These are phyloP conservation scores for Aspergillus quadricinctus DNA, from an alignment of 2,329 filamentous ascomycete species.

Conservation along the genomic window DNA sequence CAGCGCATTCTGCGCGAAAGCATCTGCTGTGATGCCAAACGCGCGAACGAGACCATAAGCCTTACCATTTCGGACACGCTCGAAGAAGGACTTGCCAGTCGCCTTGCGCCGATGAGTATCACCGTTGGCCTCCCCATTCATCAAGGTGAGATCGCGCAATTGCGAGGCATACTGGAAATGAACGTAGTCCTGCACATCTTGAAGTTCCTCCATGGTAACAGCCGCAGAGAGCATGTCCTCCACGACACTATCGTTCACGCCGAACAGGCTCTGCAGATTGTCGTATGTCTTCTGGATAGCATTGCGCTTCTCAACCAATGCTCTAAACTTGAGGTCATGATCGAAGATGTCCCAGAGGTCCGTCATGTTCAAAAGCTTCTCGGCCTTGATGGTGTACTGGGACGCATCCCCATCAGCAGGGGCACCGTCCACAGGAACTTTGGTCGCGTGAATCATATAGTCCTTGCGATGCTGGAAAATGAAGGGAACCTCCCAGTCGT, in stretches of 20 bases:
- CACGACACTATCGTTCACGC: conserved; percentile 68
- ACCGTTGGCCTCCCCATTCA: conserved; percentile 54
- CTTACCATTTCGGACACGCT: conserved; percentile 75
- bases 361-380: conserved; percentile 86
- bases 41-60: conserved; percentile 80
- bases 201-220: conserved; percentile 86
- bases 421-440: conserved; percentile 58
- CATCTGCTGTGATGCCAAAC: conserved; percentile 85
- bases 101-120: conserved; percentile 75
- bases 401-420: conserved; percentile 65
- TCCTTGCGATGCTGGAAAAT: conserved; percentile 98
- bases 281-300: conserved; percentile 75
- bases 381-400: conserved; percentile 69
- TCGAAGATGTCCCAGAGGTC: conserved; percentile 96
- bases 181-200: conserved; percentile 93
- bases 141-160: conserved; percentile 71
- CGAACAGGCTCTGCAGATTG: conserved; percentile 63
- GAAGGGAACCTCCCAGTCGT: conserved; percentile 93
- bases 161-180: conserved; percentile 88
- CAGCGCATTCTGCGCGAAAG: conserved; percentile 80
- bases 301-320: conserved; percentile 86
- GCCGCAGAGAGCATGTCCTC: conserved; percentile 78
- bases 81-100: conserved; percentile 74
- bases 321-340: conserved; percentile 90
- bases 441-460: conserved; percentile 87